Conservation (phyloP, 2,329 filamentous ascomycete genomes). For the Clonostachys sp. region DNA sequence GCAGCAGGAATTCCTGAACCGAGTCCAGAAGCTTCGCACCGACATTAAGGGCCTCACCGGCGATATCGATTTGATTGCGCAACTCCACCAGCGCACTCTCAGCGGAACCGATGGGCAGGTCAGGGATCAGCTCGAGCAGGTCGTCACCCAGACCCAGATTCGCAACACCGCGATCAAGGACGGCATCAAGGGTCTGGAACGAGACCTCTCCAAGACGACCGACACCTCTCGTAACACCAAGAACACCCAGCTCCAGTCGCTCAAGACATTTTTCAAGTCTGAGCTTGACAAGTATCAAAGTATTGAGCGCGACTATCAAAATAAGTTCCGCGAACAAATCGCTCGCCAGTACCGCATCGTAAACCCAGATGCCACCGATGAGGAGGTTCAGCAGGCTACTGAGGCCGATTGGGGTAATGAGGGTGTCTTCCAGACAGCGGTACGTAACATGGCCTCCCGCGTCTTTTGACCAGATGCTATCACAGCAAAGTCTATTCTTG, state of each 20-base stretch:
- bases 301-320: conserved; percentile 67
- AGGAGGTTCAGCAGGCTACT: conserved; percentile 64
- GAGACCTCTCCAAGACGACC: conserved; percentile 60
- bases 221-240: conserved; percentile 61
- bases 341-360: conserved; percentile 77
- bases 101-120: conserved; percentile 56
- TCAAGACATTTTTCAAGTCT: conserved; percentile 69
- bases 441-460: conserved; percentile 36
- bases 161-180: conserved; percentile 74
- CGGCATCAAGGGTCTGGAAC: conserved; percentile 72
- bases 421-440: conserved; percentile 78
- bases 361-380: conserved; percentile 73
- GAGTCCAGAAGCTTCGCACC: conserved; percentile 61
- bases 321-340: conserved; percentile 73
- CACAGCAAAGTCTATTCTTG: background rate
- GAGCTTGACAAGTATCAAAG: conserved; percentile 66
- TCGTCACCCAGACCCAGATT: conserved; percentile 65
- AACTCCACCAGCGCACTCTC: conserved; percentile 68
- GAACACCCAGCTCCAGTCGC: conserved; percentile 61
- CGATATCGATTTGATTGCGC: conserved; percentile 63
- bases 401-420: conserved; percentile 72
- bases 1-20: conserved; percentile 64
- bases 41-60: conserved; percentile 64
- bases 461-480: background rate
- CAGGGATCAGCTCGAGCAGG: conserved; percentile 57